Evolutionary conservation across 768 basidiomycete genomes (phyloP).

Genomic region (Termitomyces sp.): DNA sequence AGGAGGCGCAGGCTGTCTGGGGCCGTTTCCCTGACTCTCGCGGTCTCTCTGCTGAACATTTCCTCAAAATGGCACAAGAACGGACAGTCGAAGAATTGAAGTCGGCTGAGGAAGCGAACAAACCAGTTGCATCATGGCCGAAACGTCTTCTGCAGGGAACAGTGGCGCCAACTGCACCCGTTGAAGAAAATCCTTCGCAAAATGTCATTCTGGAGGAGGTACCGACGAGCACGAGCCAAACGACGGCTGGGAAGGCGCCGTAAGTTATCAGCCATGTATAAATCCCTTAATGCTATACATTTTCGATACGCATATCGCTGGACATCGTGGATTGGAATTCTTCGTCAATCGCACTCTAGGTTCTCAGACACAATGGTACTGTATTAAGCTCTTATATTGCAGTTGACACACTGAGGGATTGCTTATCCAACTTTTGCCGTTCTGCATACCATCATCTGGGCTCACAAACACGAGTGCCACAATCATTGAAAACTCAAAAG

Average conservation of each 20-base stretch:
- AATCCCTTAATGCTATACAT: neutral
- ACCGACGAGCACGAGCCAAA: neutral
- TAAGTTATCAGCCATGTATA: constrained; percentile 1
- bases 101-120: constrained; percentile 1
- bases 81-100: constrained; percentile 3
- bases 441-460: neutral
- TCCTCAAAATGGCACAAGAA: constrained; percentile 35
- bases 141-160: neutral
- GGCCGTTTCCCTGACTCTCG: constrained; percentile 31
- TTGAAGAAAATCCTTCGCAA: neutral
- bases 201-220: constrained; percentile 2
- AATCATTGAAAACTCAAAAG: neutral
- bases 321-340: neutral
- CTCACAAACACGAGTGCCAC: neutral
- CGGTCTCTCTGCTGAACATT: constrained; percentile 39
- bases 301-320: neutral
- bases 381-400: neutral
- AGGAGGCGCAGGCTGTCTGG: constrained; percentile 30
- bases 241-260: constrained; percentile 2
- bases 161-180: neutral
- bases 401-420: neutral
- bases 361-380: neutral
- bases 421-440: neutral
- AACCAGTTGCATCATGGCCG: constrained; percentile 8
- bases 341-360: neutral